Evolutionary conservation across 768 basidiomycete genomes (phyloP), one percentile per base, ranked within the genome.

Genomic region (Xerocomellus amylosporus): DNA sequence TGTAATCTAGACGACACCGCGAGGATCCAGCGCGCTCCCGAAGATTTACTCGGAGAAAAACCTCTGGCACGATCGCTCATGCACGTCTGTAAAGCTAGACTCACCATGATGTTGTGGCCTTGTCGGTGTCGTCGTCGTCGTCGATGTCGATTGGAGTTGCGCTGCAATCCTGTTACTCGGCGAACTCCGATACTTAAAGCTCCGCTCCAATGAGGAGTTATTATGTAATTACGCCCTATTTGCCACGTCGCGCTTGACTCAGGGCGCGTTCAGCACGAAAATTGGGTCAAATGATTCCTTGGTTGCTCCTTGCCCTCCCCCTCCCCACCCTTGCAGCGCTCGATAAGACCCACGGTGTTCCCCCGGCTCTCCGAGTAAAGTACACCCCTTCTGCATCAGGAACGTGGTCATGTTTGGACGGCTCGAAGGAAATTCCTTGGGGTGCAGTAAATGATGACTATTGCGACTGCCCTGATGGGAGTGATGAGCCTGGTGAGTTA

Each of bases 401-500:
- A 53, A 75, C 71, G 15, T 96, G 93, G 89, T 79, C 74, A 58
- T 97, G 93, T 73, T 73, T 96, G 55, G 87, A 94, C 62, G 88
- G 86, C 20, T 86, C 84, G 0, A 86, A 85, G 64, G 78, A 82
- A 57, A 91, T 98, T 58, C 74, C 86, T 2, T 93, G 86, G 85
- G 72, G 75, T 33, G 84, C 88, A 19, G 85, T 97, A 24, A 97
- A 98, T 69, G 92, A 98, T 66, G 93, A 98, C 71, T 93, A 86
- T 64, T 98, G 94, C 66, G 94, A 98, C 73, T 98, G 94, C 66
- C 77, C 78, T 30, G 94, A 97, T 65, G 93, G 93, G n/a, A 93
- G 89, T 59, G 94, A 98, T 60, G 94, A 98, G 68, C 94, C 94
- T 69, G 94, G 94, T 87, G 45, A 51, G 61, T 31, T 38, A 54